These are phyloP conservation scores for Vanilla planifolia DNA, from an alignment of 106 monocot genomes.

Conservation along the genomic window DNA sequence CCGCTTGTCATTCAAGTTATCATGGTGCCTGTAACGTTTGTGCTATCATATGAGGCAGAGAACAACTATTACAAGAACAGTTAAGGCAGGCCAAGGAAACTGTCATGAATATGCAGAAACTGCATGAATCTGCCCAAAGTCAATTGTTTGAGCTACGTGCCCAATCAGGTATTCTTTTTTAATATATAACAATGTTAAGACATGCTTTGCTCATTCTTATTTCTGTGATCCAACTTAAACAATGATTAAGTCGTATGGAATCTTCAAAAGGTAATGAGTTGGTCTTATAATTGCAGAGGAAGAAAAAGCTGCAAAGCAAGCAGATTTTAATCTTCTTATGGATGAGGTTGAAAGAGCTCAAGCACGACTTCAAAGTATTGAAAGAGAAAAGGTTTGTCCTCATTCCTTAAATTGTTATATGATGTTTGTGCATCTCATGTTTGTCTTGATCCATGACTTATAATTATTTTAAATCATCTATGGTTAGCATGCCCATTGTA, in stretches of 20 bases:
- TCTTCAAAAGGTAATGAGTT: not conserved
- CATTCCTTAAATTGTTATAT: not conserved
- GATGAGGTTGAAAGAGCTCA: constrained; percentile 99
- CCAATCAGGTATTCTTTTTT: constrained; percentile 60
- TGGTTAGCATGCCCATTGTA: not conserved
- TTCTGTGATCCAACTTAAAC: not conserved
- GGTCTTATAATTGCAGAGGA: constrained; percentile 54
- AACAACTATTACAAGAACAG: constrained; percentile 82
- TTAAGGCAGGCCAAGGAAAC: constrained; percentile 89
- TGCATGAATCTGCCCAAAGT: constrained; percentile 90
- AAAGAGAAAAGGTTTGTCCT: constrained; percentile 81
- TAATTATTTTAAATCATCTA: not conserved
- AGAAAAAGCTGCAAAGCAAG: constrained; percentile 80
- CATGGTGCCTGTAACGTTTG: constrained; percentile 6
- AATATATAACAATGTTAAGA: not conserved
- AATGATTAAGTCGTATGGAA: not conserved
- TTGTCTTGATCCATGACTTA: not conserved
- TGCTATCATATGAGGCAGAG: constrained; percentile 39
- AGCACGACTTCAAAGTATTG: constrained; percentile 74
- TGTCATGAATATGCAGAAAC: constrained; percentile 88
- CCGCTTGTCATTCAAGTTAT: not conserved
- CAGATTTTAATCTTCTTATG: constrained; percentile 90
- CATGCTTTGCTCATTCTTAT: not conserved
- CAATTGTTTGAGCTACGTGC: constrained; percentile 91
- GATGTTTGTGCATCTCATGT: not conserved